Percentiles rank a stretch among this genome's conserved stretches.
Conservation (phyloP, 495 filamentous ascomycete species). For the Ramalina intermedia region DNA sequence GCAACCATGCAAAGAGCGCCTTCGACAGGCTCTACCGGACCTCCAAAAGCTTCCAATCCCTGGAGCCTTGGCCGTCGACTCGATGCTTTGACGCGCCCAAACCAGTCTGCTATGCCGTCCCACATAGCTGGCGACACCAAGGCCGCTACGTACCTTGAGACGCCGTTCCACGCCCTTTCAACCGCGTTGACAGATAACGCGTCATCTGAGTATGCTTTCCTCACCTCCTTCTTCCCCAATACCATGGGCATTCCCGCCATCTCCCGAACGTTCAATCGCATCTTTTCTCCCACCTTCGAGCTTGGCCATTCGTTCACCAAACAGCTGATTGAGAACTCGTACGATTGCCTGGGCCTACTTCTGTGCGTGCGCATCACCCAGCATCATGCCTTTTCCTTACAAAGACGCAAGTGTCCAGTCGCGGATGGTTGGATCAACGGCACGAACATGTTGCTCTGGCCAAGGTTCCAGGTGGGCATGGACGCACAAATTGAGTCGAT, state of each 20-base stretch:
- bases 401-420: constrained; percentile 77
- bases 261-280: constrained; percentile 54
- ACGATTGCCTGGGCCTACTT: constrained; percentile 73
- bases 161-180: constrained; percentile 86
- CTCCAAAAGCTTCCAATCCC: constrained; percentile 48
- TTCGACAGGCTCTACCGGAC: neutral
- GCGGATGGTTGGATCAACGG: constrained; percentile 87
- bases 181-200: constrained; percentile 86
- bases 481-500: constrained; percentile 83
- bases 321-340: constrained; percentile 56
- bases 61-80: constrained; percentile 76
- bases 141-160: constrained; percentile 70
- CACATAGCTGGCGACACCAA: constrained; percentile 82
- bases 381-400: constrained; percentile 80
- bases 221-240: constrained; percentile 69
- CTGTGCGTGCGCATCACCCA: constrained; percentile 91
- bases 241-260: constrained; percentile 33
- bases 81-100: constrained; percentile 58
- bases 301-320: constrained; percentile 67
- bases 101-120: constrained; percentile 59
- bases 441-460: constrained; percentile 92
- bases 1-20: constrained; percentile 29
- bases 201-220: constrained; percentile 87
- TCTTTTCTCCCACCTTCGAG: constrained; percentile 73
- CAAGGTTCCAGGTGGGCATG: constrained; percentile 85